A percentile compares a stretch with the other conserved stretches of the same genome.
These are phyloP conservation scores for Jatropha curcas DNA, from an alignment of 345 rosid genomes.

Conservation along the genomic window DNA sequence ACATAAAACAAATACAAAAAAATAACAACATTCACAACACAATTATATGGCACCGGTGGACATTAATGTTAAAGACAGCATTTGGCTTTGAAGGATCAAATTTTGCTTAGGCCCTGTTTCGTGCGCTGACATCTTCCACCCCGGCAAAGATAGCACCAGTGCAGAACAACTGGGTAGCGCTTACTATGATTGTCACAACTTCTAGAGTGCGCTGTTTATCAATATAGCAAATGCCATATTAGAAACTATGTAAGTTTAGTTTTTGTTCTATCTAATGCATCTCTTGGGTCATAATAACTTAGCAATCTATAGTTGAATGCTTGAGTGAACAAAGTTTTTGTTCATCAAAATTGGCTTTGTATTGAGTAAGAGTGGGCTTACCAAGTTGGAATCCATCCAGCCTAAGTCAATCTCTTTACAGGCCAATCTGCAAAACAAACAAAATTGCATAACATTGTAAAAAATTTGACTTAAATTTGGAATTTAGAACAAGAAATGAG, in stretches of 20 bases:
- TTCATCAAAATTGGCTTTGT: no score
- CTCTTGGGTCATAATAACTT: no score
- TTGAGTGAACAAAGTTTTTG: no score
- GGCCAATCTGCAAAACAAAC: slow-evolving; percentile 59
- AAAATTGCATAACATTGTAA: not conserved
- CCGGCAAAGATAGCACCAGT: slow-evolving; percentile 61
- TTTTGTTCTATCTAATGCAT: not conserved
- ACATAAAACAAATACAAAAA: not conserved
- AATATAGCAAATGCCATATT: not conserved
- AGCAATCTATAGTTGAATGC: no score
- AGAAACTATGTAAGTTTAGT: not conserved
- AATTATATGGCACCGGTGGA: no score
- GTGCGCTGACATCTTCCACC: slow-evolving; percentile 33
- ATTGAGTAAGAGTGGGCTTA: slow-evolving; percentile 25
- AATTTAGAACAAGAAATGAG: not conserved
- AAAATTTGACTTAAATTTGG: no score
- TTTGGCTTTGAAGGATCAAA: no score
- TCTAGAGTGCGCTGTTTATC: slow-evolving; percentile 70
- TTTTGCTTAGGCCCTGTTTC: slow-evolving; percentile 1
- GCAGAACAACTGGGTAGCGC: slow-evolving; percentile 66
- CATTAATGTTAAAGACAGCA: no score
- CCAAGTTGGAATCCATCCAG: slow-evolving; percentile 73
- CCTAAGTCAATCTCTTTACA: slow-evolving; percentile 81
- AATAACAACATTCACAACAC: not conserved
- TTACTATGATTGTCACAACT: slow-evolving; percentile 63